Conservation (phyloP, 768 basidiomycete genomes). For the Coprinopsis strossmayeri region DNA sequence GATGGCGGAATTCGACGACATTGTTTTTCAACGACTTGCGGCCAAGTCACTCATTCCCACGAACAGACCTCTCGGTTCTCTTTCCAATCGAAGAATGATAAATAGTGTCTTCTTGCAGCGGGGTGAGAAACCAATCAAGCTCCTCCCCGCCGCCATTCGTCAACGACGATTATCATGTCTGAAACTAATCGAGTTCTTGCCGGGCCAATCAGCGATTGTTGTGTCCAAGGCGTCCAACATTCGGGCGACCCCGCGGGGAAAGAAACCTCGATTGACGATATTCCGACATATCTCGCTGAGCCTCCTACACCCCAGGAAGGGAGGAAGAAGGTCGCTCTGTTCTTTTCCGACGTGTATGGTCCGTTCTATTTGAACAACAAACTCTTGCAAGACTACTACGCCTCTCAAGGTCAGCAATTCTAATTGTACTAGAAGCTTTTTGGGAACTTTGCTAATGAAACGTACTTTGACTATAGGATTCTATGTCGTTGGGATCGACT, state of each 20-base stretch:
- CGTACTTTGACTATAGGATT: conserved; percentile 35
- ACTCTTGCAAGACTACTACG: conserved; percentile 60
- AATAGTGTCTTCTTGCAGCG: too few species aligned
- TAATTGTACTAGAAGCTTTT: neutral
- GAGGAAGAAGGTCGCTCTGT: conserved; percentile 44
- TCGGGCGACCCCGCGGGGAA: conserved; percentile 40
- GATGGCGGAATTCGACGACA: too few species aligned
- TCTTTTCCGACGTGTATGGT: conserved; percentile 53
- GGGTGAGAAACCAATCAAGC: too few species aligned
- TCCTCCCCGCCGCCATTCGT: too few species aligned
- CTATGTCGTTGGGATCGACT: conserved; percentile 53
- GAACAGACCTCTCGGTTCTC: too few species aligned
- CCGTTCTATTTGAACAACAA: conserved; percentile 53
- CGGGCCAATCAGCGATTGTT: conserved; percentile 42
- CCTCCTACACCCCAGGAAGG: conserved; percentile 21
- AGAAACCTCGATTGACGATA: conserved; percentile 30
- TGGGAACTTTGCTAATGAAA: neutral
- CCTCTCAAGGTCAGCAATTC: conserved; percentile 40
- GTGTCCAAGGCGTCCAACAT: conserved; percentile 47
- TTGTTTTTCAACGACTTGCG: too few species aligned
- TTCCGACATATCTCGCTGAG: conserved; percentile 50
- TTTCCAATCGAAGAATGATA: too few species aligned
- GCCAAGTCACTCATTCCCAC: too few species aligned
- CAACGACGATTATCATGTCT: too few species aligned
- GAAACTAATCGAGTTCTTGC: conserved; percentile 25